Base-by-base conservation (phyloP, 1,139 yeast genomes). In the Zygoascus hellenicus region DNA sequence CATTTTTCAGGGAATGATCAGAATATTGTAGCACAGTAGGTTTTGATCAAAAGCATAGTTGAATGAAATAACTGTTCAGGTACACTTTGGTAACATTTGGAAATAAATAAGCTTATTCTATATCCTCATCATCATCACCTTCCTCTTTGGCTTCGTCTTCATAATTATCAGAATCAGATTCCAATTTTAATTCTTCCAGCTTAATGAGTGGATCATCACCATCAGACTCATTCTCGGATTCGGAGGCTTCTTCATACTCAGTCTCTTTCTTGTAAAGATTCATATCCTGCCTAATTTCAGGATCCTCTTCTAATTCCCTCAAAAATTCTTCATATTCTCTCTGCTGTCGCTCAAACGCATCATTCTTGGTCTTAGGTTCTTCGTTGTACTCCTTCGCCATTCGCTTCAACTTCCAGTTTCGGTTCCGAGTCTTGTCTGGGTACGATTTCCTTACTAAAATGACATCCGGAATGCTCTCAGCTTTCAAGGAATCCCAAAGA, bases 351-450 rank as follows among this genome's bases (percentile, higher is more conserved):
- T 86, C 96, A 19, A 48, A 47, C 2, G 54, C 51, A 43, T 67
- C 83, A 83, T 58, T 85, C 88, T 69, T 78, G 79, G 54, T 89
- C 88, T 61, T 78, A 82, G 71, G 88, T 32, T 52, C 57, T 16
- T 95, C 95, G 48, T 80, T 79, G 68, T 90, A 95, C 70, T 94
- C 98, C 65, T 77, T 86, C 40, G 97, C 97, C 97, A 94, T 90
- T 76, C 98, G 85, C 82, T 87, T 87, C 69, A 92, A 80, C 71
- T 86, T 88, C 96, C 97, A 89, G 67, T 77, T 76, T 76, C 95
- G 80, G 74, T 81, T 79, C 69, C 80, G 83, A 50, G 53, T 50
- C 70, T 78, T 79, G 45, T 80, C 76, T 41, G 83, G 77, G 71
- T 90, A 92, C 62, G 82, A 80, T 68, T 94, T 94, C 87, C 89